Base-by-base conservation (phyloP, 2,329 filamentous ascomycete genomes). In the Paramyrothecium sp. region DNA sequence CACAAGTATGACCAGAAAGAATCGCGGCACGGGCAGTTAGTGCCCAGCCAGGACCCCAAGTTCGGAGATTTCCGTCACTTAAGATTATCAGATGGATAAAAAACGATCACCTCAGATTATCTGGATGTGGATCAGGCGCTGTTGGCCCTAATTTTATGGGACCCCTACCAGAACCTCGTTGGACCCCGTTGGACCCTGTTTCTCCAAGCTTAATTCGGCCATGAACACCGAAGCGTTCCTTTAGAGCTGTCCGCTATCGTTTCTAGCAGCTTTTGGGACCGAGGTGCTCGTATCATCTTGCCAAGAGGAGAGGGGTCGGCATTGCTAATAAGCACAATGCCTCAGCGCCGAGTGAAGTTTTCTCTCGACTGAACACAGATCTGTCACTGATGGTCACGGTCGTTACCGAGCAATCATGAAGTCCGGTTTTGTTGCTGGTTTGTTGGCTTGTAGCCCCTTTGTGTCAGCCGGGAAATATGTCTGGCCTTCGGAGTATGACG, bases 1-100 rank as follows among this genome's bases (percentile, higher is more conserved):
- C 26, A 30, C 26, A 10, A 30, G 4, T 30, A 10, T 10, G 26
- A 10, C 26, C 26, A 10, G 26, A 10, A 30, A 30, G n/a, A 30
- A 5, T 10, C 26, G 10, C 26, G 26, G 10, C 10, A 5, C 10
- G 26, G 26, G 10, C 26, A 30, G 26, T 10, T 30, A 30, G 26
- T 10, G 5, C 10, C 26, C 26, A 30, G 4, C 26, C 26, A 5
- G 26, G 26, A 30, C 26, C 26, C 10, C 10, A 30, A 10, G 26
- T 30, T 30, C 26, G 26, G 26, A 30, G 26, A 30, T 5, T 30
- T 30, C 26, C 26, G 26, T 30, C 26, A 30, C 5, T 10, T 30
- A 74, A 67, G 57, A 69, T 44, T 44, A 44, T 44, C 38, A 44
- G 38, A 44, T 44, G 13, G n/a, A 44, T 30, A 44, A 44, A 44